Base-by-base conservation (phyloP, 192 early-diverging fungal genomes). In the Jimgerdemannia flammicorona region DNA sequence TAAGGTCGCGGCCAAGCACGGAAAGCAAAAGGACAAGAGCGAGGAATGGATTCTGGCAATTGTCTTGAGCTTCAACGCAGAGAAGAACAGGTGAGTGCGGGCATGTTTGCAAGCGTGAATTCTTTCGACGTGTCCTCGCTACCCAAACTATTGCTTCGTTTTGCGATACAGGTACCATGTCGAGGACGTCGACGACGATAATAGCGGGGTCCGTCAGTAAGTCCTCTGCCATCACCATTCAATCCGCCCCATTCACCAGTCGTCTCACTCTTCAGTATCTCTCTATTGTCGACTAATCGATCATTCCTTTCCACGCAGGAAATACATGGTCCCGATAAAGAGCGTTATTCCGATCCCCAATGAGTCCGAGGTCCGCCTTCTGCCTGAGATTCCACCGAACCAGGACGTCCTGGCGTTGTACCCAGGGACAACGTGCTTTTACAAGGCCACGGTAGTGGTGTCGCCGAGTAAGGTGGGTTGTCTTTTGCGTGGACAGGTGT, bases 31-130 rank as follows among this genome's bases (percentile, higher is more conserved):
- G 68, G 82, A 86, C 66, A 83, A 81, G 67, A 41, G 40, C 40
- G 78, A 89, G 71, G 86, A 89, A 64, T 89, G 87, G 87, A 89
- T 89, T 39, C 64, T 86, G 66, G 87, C 87, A 8, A 74, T 79
- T 4, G 84, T 85, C 3, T 67, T 89, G 41, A 70, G 67, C 4
- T 89, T 84, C 49, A 73, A 78, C 72, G 43, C 83, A 8, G 87
- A 89, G 4, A 82, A 79, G 70, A 87, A 85, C 70, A 82, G 77
- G 87, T 88, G 84, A 54, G 72, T 43, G 14, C 40, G 8, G 29
- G 29, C 29, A 29, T 29, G 29, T 29, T 29, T 29, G 29, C 29
- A 29, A 29, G 29, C 29, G 29, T 29, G 29, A 29, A 29, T 29
- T 29, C 29, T 29, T 29, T 29, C 29, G 29, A 29, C 29, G 29